phyloP scores from a whole-genome alignment of 257 asterid genomes.

The Solanum bulbocastanum region DNA sequence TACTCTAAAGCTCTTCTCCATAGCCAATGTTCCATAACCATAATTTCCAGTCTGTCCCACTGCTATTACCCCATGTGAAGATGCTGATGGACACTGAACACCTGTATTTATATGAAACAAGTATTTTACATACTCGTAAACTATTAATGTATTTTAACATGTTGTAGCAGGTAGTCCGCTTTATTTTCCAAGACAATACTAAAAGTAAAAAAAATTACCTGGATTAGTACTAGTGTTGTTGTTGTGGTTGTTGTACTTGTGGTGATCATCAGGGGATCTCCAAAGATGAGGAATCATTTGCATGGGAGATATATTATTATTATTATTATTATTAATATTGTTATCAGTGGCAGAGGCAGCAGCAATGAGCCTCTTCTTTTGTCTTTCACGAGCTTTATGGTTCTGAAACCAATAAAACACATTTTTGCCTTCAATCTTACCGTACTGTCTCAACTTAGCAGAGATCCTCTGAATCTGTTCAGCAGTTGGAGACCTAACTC shows the following conservation, averaged over 20 bases:
- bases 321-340: background rate
- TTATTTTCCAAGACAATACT: background rate
- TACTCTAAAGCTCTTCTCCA: constrained; percentile 77
- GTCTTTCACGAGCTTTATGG: constrained; percentile 96
- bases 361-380: constrained; percentile 74
- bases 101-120: constrained; percentile 9
- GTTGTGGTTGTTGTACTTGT: constrained; percentile 11
- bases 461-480: constrained; percentile 95
- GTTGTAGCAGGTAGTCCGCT: background rate
- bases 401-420: constrained; percentile 98
- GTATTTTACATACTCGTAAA: background rate
- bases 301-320: constrained; percentile 2
- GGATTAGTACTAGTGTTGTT: background rate
- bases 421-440: constrained; percentile 95
- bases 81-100: constrained; percentile 40
- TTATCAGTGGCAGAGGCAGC: background rate
- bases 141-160: background rate
- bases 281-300: constrained; percentile 6
- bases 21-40: constrained; percentile 63
- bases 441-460: constrained; percentile 80
- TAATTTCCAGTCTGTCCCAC: constrained; percentile 31
- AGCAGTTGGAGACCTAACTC: constrained; percentile 85
- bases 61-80: constrained; percentile 21
- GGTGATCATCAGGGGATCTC: constrained; percentile 16
- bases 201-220: background rate